Evolutionary conservation across 2,329 filamentous ascomycete species (phyloP).

Genomic region (Aspergillus oerlinghausenensis): DNA sequence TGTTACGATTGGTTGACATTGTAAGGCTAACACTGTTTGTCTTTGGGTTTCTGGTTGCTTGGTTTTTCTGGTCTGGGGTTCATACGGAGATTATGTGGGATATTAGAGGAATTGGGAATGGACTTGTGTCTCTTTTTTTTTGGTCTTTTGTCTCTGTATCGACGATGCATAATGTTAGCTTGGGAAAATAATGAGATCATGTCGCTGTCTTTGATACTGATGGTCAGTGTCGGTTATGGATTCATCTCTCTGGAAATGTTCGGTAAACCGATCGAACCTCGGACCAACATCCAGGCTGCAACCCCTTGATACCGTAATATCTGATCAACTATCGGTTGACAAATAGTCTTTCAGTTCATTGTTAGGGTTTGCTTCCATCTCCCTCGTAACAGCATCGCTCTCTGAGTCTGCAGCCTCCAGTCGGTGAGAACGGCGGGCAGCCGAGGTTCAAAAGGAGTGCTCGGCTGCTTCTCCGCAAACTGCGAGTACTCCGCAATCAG

Average conservation of each 20-base stretch:
- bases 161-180: constrained; percentile 1
- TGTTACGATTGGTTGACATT: neutral
- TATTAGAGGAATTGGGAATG: neutral
- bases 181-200: constrained; percentile 3
- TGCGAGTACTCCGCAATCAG: constrained; percentile 21
- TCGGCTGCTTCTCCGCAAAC: constrained; percentile 27
- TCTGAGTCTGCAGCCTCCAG: neutral
- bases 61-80: constrained; percentile 1
- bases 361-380: neutral
- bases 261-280: too few species aligned
- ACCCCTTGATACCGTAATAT: neutral
- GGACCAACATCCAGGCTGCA: neutral
- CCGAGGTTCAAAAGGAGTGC: constrained; percentile 23
- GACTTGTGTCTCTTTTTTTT: neutral
- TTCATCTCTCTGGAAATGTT: too few species aligned
- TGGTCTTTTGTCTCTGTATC: constrained; percentile 8
- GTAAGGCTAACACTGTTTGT: neutral
- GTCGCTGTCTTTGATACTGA: neutral
- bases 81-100: neutral
- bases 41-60: neutral
- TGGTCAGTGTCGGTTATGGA: too few species aligned
- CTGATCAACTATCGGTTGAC: neutral
- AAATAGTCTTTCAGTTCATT: neutral
- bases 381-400: neutral
- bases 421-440: constrained; percentile 5